phyloP scores from a whole-genome alignment of 768 basidiomycete genomes.

The Podaxis mareebaensis region DNA sequence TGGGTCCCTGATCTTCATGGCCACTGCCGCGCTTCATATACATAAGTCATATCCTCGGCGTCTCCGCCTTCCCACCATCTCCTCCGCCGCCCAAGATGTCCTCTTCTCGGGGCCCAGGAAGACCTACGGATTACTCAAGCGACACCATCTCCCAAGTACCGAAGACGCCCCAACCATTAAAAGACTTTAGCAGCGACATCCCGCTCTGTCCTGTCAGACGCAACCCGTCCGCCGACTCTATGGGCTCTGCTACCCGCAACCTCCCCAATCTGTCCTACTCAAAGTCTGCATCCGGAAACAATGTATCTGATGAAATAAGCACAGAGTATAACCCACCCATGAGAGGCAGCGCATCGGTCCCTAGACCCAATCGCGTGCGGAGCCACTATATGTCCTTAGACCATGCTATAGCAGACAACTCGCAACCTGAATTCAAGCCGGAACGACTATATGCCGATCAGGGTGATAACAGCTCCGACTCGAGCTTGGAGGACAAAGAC shows the following conservation, averaged over 20 bases:
- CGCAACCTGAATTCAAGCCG: conserved; percentile 7
- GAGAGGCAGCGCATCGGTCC: not conserved
- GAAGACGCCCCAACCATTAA: not conserved
- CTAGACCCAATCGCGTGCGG: not conserved
- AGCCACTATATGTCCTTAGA: conserved; percentile 5
- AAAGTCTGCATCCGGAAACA: not conserved
- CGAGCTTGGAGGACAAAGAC: not conserved
- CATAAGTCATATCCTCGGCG: not conserved
- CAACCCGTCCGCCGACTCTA: not conserved
- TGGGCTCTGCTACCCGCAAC: not conserved
- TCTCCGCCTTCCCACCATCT: not conserved
- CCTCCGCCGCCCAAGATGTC: not conserved
- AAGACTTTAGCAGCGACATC: not conserved
- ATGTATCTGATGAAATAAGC: not conserved
- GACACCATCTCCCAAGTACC: conserved; percentile 2
- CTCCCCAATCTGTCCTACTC: conserved; percentile 7
- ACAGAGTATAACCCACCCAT: conserved; percentile 8
- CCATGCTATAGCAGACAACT: conserved; percentile 6
- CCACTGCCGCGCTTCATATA: not conserved
- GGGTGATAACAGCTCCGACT: not conserved
- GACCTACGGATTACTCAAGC: not conserved
- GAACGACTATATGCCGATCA: not conserved
- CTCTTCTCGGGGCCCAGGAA: not conserved
- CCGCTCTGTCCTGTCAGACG: not conserved
- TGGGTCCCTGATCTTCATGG: not conserved